Base-by-base conservation (phyloP, 2,329 filamentous ascomycete species). In the Pseudogymnoascus destructans region DNA sequence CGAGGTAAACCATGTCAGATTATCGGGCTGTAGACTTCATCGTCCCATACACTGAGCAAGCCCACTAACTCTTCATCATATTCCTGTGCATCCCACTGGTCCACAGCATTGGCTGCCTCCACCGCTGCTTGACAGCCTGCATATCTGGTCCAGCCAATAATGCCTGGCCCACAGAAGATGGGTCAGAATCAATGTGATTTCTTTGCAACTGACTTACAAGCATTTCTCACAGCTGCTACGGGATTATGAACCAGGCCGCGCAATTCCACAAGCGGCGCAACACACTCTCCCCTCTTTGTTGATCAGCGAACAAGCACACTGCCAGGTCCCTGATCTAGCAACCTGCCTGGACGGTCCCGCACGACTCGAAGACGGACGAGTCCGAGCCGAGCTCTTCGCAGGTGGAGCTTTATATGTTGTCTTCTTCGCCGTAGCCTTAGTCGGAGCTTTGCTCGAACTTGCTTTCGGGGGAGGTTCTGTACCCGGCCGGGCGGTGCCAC, bases 401-500 rank as follows among this genome's bases (percentile, higher is more conserved):
- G 23, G 23, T 21, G 38, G 10, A 42, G 10, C 5, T 42, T 23
- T 40, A 19, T 11, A 40, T 11, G 36, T 4, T 1, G 15, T 40
- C 15, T 40, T 40, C 9, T 40, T 35, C 33, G 8, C 8, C 6
- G 7, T 21, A 9, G n/a, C 23, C 9, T 52, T 30, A 1, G 46
- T 30, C 4, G 46, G 8, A 52, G 46, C 1, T 11, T 52, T 52
- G 4, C 25, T 52, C 23, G 23, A 11, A 30, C 1, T 19, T 7
- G 46, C n/a, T 30, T 30, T 52, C 10, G 25, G 23, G 9, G 25
- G n/a, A 3, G 25, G 46, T 19, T 52, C 46, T 17, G 46, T 52
- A 52, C 46, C 46, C 46, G 46, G 25, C 1, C 46, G 23, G 3
- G 46, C 25, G 5, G 46, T 30, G n/a, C n/a, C 57, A 32, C 82